Conservation (phyloP, 352 stramenopile genomes). For the Phytopythium delawarense region DNA sequence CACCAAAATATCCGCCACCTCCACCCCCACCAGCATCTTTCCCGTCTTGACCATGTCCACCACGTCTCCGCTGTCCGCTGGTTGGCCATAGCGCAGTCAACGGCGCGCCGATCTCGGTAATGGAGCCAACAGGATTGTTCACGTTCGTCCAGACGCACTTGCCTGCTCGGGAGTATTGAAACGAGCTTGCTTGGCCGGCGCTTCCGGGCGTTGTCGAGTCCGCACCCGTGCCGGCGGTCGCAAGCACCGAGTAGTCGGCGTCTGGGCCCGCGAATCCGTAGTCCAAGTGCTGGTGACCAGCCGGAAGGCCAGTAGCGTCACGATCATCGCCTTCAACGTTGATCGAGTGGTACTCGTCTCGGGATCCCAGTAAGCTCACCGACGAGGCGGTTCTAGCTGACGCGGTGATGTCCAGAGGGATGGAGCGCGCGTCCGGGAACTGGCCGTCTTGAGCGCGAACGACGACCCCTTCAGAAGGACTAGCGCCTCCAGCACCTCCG, state of each 20-base stretch:
- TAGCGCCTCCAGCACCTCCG: conserved; percentile 46
- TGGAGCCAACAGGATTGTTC: background rate
- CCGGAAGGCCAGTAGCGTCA: conserved; percentile 37
- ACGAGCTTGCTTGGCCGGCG: conserved; percentile 43
- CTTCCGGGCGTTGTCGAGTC: conserved; percentile 17
- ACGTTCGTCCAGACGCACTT: conserved; percentile 28
- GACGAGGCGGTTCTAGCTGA: conserved; percentile 6
- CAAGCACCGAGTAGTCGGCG: conserved; percentile 53
- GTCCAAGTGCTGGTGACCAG: conserved; percentile 47
- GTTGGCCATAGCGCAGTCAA: conserved; percentile 20
- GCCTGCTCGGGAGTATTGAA: conserved; percentile 33
- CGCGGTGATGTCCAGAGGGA: conserved; percentile 32
- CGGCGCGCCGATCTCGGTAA: background rate
- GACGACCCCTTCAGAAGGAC: conserved; percentile 9
- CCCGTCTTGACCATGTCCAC: conserved; percentile 69
- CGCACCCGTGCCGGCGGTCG: conserved; percentile 41
- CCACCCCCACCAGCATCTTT: conserved; percentile 77
- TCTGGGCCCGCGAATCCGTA: conserved; percentile 37
- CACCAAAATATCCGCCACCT: conserved; percentile 70
- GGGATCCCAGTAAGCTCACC: conserved; percentile 2
- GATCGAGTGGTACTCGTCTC: conserved; percentile 57
- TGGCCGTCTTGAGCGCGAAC: conserved; percentile 28
- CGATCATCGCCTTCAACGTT: conserved; percentile 45
- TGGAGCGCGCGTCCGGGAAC: conserved; percentile 26
- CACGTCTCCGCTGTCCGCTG: conserved; percentile 24